Evolutionary conservation across 164 flowering plant species (phyloP).

Genomic region (Piper betle): DNA sequence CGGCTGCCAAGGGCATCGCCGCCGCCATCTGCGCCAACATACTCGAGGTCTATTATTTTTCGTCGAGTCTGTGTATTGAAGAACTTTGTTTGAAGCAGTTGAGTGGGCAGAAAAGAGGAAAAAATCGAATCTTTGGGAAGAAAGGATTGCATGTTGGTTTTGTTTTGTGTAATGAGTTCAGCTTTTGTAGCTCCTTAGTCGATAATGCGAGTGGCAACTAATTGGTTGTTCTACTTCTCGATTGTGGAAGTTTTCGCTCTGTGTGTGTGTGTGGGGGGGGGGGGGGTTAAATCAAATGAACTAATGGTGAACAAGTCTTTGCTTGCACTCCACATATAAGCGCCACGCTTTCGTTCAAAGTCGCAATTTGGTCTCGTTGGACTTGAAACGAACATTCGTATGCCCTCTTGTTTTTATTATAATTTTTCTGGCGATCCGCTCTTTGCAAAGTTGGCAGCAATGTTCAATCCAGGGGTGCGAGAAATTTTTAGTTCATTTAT

Average conservation of each 20-base stretch:
- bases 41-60: conserved; percentile 64
- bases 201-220: neutral
- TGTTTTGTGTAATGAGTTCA: neutral
- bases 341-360: neutral
- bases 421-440: too few relatives aligned
- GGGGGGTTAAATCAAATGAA: too few relatives aligned
- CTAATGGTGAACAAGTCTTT: too few relatives aligned
- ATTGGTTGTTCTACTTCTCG: neutral
- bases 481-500: too few relatives aligned
- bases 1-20: conserved; percentile 76
- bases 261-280: too few relatives aligned
- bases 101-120: neutral
- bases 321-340: too few relatives aligned
- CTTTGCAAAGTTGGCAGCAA: too few relatives aligned
- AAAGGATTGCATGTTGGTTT: too few relatives aligned
- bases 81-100: neutral
- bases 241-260: neutral
- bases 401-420: neutral
- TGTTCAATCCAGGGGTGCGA: neutral
- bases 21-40: conserved; percentile 59
- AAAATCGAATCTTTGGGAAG: neutral
- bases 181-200: neutral
- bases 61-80: neutral
- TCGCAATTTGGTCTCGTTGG: neutral
- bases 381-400: neutral